Evolutionary conservation across 176 grass and related monocot genomes (phyloP).

Genomic region (Hyparrhenia diplandra): DNA sequence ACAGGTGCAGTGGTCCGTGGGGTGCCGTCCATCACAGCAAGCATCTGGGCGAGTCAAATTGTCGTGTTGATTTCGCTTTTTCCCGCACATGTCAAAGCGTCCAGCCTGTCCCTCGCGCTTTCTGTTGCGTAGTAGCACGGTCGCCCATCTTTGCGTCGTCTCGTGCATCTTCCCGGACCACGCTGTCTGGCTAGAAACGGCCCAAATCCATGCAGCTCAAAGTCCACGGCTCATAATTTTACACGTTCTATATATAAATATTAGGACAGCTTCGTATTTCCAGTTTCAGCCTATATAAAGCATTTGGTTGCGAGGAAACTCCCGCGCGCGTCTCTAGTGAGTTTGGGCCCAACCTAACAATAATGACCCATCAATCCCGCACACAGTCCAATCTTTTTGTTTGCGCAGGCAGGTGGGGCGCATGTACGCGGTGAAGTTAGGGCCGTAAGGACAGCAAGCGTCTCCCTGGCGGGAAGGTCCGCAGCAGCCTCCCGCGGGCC

Average conservation of each 20-base stretch:
- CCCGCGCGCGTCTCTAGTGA: too few relatives aligned
- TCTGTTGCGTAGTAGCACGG: conserved; percentile 19
- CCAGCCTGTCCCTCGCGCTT: not conserved
- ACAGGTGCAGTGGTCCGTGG: not conserved
- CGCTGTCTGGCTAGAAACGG: not conserved
- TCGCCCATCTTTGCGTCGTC: not conserved
- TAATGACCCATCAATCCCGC: not conserved
- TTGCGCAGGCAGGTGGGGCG: conserved; percentile 71
- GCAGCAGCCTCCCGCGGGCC: conserved; percentile 58
- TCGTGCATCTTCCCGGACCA: conserved; percentile 33
- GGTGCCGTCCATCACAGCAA: not conserved
- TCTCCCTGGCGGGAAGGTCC: conserved; percentile 61
- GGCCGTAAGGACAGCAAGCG: conserved; percentile 90
- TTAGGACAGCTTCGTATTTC: not conserved
- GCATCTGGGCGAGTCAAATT: conserved; percentile 41
- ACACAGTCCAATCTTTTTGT: not conserved
- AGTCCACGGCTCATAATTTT: not conserved
- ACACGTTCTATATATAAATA: not conserved
- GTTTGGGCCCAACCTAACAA: not conserved
- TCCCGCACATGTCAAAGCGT: conserved; percentile 15
- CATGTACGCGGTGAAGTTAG: conserved; percentile 69
- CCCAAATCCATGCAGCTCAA: too few relatives aligned
- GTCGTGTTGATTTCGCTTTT: conserved; percentile 2
- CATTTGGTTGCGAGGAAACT: not conserved
- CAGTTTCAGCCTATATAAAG: not conserved